phyloP scores from a whole-genome alignment of 2,329 filamentous ascomycete species.

The Alternaria incomplexa region DNA sequence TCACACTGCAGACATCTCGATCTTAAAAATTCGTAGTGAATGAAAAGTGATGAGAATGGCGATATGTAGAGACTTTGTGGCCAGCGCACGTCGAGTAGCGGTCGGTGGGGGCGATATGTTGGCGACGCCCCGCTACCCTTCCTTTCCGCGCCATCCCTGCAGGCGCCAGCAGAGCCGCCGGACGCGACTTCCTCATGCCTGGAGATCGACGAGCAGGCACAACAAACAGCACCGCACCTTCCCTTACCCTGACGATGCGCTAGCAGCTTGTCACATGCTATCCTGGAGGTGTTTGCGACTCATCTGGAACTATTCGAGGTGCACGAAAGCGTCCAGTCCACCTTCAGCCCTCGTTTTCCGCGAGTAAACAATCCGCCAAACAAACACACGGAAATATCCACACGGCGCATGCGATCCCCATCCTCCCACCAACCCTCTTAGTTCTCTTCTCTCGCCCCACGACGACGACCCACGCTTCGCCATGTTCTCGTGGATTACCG shows the following conservation, averaged over 20 bases:
- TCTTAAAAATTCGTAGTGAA: constrained; percentile 18
- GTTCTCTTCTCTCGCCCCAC: not conserved
- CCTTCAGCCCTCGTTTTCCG: constrained; percentile 24
- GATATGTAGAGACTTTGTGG: constrained; percentile 27
- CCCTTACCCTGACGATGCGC: not conserved
- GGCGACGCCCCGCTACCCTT: constrained; percentile 25
- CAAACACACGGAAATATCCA: constrained; percentile 23
- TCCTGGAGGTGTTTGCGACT: not conserved
- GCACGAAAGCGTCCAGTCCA: constrained; percentile 5
- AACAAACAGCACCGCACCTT: constrained; percentile 19
- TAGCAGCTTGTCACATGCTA: not conserved
- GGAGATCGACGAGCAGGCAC: constrained; percentile 13
- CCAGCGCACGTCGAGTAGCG: constrained; percentile 33
- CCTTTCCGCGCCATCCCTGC: constrained; percentile 20
- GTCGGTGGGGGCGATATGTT: constrained; percentile 30
- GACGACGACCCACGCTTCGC: not conserved
- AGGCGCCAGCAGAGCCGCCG: constrained; percentile 17
- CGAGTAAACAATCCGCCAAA: constrained; percentile 46
- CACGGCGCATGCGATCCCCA: constrained; percentile 6
- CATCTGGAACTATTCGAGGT: not conserved
- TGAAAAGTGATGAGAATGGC: constrained; percentile 22
- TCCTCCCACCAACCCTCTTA: not conserved
- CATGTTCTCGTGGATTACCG: constrained; percentile 51
- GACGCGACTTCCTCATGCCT: constrained; percentile 28
- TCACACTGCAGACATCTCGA: constrained; percentile 49